Evolutionary conservation across 495 filamentous ascomycete species (phyloP), one percentile per base, ranked within the genome.

Genomic region (Penicillium soppii): DNA sequence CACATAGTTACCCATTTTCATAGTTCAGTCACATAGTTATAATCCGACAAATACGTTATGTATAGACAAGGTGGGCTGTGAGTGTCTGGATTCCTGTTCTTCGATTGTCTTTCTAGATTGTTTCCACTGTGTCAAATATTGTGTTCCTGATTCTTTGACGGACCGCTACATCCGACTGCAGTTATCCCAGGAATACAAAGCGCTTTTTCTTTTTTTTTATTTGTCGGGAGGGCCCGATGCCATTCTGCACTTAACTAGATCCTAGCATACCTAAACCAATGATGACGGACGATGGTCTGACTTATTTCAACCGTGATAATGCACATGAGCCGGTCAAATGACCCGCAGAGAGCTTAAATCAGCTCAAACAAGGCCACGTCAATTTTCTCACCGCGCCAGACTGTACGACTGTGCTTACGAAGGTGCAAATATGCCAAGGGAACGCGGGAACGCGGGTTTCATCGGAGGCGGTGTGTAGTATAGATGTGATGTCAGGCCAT

Each of bases 281-380:
- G n/a, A n/a, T n/a, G n/a, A n/a, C n/a, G n/a, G n/a, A n/a, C n/a
- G n/a, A n/a, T n/a, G n/a, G n/a, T n/a, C n/a, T n/a, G n/a, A n/a
- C n/a, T n/a, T n/a, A n/a, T n/a, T n/a, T n/a, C n/a, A n/a, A n/a
- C n/a, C n/a, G n/a, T n/a, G n/a, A n/a, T n/a, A n/a, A n/a, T n/a
- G n/a, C 56, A 54, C 41, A 33, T 54, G 53, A 58, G 32, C 29
- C 20, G 23, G 53, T 61, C 61, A 63, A 55, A 13, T 60, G 60
- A 63, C 44, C 44, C 13, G 25, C 22, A 30, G 5, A n/a, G 45
- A 56, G 52, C 35, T 56, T 56, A 39, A 48, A n/a, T n/a, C n/a
- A n/a, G 27, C 21, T 12, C 32, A 10, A 20, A 19, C 26, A 43
- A 2, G 32, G 13, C 32, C 32, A 50, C 47, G 53, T 38, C 41